phyloP scores from a whole-genome alignment of 2,329 filamentous ascomycete species.

The Ophiostoma sp. region DNA sequence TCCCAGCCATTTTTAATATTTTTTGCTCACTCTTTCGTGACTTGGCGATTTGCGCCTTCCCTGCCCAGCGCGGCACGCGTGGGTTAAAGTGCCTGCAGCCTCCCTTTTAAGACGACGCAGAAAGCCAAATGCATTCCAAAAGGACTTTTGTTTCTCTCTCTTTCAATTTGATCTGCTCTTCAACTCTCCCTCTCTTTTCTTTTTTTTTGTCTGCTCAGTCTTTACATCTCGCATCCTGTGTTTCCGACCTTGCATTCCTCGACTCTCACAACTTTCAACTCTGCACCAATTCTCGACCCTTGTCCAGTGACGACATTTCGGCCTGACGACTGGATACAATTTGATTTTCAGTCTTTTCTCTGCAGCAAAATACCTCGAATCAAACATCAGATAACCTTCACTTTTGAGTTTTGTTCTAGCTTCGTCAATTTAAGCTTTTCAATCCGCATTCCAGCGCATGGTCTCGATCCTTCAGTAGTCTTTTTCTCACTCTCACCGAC shows the following conservation, averaged over 20 bases:
- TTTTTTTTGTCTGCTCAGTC: neutral
- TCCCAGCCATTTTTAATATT: constrained; percentile 23
- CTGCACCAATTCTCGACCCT: neutral
- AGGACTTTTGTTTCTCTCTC: neutral
- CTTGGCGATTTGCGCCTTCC: constrained; percentile 17
- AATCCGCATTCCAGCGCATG: constrained; percentile 18
- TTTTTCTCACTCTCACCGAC: constrained; percentile 9
- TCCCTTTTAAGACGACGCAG: constrained; percentile 23
- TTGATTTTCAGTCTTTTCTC: neutral
- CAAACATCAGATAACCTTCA: neutral
- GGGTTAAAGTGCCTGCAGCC: constrained; percentile 19
- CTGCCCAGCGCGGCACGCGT: constrained; percentile 5
- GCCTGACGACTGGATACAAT: neutral
- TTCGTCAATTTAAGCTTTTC: constrained; percentile 21
- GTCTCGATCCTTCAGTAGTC: neutral
- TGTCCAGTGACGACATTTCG: constrained; percentile 20
- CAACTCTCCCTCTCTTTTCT: neutral
- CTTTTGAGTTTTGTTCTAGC: neutral
- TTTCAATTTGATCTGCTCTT: constrained; percentile 11
- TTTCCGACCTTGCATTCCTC: neutral
- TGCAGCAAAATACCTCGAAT: constrained; percentile 3
- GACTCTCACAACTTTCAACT: neutral
- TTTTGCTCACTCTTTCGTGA: constrained; percentile 9
- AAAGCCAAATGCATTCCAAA: constrained; percentile 17
- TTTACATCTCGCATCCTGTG: neutral